These are phyloP conservation scores for Mucor indicus DNA, from an alignment of 371 early-diverging fungal species.

Conservation along the genomic window DNA sequence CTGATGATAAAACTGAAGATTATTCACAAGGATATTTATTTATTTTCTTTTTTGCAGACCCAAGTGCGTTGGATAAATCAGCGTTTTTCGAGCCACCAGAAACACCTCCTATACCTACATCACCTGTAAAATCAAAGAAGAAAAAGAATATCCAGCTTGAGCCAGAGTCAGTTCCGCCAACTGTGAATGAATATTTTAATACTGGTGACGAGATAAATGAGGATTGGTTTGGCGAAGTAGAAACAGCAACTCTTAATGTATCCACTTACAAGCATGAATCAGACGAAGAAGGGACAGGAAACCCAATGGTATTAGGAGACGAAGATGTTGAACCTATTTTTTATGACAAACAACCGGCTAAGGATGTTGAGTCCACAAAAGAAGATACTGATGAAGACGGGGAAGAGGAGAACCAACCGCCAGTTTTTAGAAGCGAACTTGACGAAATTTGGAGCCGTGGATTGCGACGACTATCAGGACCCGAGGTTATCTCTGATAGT, in stretches of 20 bases:
- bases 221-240: constrained; percentile 52
- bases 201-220: constrained; percentile 44
- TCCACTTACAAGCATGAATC: constrained; percentile 18
- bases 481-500: constrained; percentile 22
- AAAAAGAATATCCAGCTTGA: constrained; percentile 23
- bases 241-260: background rate
- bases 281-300: constrained; percentile 36
- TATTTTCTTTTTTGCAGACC: background rate
- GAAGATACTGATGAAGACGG: background rate
- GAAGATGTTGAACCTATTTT: constrained; percentile 51
- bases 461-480: constrained; percentile 4
- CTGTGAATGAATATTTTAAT: constrained; percentile 46
- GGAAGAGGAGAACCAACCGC: background rate
- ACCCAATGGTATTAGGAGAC: constrained; percentile 59
- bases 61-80: background rate
- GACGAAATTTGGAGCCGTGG: constrained; percentile 22
- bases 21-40: background rate
- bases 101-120: constrained; percentile 44
- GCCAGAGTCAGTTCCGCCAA: constrained; percentile 32
- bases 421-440: constrained; percentile 20
- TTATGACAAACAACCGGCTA: constrained; percentile 8
- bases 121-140: constrained; percentile 35
- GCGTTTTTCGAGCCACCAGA: constrained; percentile 9
- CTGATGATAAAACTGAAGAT: background rate
- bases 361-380: background rate